Conservation (phyloP, 768 basidiomycete genomes). For the Boletus pseudo-olivaceus region DNA sequence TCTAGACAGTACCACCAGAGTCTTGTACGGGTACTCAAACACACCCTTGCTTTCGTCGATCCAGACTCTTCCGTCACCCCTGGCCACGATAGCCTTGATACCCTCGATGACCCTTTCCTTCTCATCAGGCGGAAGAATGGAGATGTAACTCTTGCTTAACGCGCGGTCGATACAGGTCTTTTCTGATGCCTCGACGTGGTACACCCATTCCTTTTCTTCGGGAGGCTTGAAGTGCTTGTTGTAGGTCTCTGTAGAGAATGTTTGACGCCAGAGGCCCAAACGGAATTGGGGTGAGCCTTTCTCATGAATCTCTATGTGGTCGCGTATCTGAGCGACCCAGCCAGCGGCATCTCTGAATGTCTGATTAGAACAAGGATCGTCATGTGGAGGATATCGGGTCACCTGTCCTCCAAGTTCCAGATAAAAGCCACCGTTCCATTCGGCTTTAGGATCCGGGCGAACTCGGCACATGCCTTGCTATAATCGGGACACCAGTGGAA, state of each 20-base stretch:
- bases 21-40: conserved; percentile 81
- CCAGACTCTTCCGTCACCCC: conserved; percentile 66
- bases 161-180: conserved; percentile 63
- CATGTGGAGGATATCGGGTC: not conserved
- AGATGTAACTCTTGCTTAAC: conserved; percentile 83
- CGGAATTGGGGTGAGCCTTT: conserved; percentile 80
- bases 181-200: conserved; percentile 49
- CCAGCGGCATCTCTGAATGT: conserved; percentile 46
- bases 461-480: conserved; percentile 67
- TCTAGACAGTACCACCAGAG: conserved; percentile 50
- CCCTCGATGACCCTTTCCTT: conserved; percentile 50
- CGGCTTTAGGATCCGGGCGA: conserved; percentile 77
- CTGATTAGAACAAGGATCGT: not conserved
- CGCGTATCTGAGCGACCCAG: conserved; percentile 77
- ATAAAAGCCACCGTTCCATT: conserved; percentile 68
- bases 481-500: conserved; percentile 93
- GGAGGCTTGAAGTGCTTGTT: conserved; percentile 53
- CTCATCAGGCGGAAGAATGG: conserved; percentile 55
- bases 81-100: conserved; percentile 52
- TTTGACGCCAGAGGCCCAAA: conserved; percentile 65
- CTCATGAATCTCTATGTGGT: conserved; percentile 67
- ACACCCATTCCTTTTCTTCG: conserved; percentile 53
- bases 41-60: conserved; percentile 67
- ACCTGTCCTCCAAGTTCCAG: conserved; percentile 92
- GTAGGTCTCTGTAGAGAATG: conserved; percentile 66